Evolutionary conservation across 2,329 filamentous ascomycete genomes (phyloP).

Genomic region (Neurospora crassa): DNA sequence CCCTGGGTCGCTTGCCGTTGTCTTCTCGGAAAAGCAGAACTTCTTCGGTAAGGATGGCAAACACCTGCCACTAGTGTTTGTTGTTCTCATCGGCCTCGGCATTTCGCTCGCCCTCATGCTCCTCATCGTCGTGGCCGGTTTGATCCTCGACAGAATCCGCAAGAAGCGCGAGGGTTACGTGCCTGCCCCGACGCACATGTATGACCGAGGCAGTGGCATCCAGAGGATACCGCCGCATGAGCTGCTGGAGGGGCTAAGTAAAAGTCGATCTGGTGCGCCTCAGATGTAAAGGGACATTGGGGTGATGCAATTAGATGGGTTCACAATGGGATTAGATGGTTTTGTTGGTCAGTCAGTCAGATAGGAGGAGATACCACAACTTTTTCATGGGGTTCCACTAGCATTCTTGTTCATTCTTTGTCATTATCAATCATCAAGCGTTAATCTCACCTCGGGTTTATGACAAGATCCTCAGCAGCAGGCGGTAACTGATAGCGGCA

Average conservation of each 20-base stretch:
- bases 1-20: slow-evolving; percentile 64
- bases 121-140: slow-evolving; percentile 64
- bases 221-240: slow-evolving; percentile 52
- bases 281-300: slow-evolving; percentile 31
- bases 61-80: slow-evolving; percentile 61
- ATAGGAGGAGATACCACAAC: not conserved
- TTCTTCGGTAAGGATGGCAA: slow-evolving; percentile 54
- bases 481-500: not conserved
- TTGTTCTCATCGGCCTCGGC: slow-evolving; percentile 72
- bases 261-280: slow-evolving; percentile 38
- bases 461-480: not conserved
- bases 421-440: not conserved
- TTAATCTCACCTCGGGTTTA: not conserved
- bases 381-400: not conserved
- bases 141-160: slow-evolving; percentile 65
- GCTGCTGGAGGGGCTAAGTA: slow-evolving; percentile 44
- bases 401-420: not conserved
- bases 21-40: slow-evolving; percentile 76
- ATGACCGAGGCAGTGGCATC: slow-evolving; percentile 49
- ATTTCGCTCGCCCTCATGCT: slow-evolving; percentile 71
- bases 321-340: slow-evolving; percentile 3
- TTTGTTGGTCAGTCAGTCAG: not conserved
- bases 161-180: slow-evolving; percentile 72
- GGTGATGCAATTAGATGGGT: not conserved
- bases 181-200: slow-evolving; percentile 61